Base-by-base conservation (phyloP, 2,329 filamentous ascomycete genomes). In the Drechslera avenae region DNA sequence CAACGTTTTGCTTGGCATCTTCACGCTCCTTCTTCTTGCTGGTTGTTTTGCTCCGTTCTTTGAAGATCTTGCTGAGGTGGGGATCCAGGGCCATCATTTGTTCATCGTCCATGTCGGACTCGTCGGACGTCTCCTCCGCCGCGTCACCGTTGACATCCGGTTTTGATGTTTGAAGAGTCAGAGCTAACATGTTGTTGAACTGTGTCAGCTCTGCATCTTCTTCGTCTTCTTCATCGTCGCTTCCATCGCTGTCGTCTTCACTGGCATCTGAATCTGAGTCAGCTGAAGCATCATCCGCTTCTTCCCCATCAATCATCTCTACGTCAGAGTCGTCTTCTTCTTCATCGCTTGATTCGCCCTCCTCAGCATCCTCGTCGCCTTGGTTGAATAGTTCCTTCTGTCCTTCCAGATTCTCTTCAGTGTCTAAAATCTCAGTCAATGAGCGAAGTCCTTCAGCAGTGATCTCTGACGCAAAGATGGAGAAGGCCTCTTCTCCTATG, bases 31-130 rank as follows among this genome's bases (percentile, higher is more conserved):
- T 89, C 76, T 92, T 94, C 68, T 88, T 87, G 70, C 82, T 86
- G 1, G 66, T 68, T 2, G 57, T 60, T 71, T 90, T 87, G 59
- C 83, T 84, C 40, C 87, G 86, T 59, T 92, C 86, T 59, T 86
- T 86, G 80, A 97, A 95, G 55, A 97, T 90, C 57, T 90, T 89
- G 42, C 86, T 85, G 3, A 99, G 84, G 67, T 93, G 88, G 9
- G 83, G 83, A 65, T 97, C 93, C 13, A 97, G 79, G 3, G 86
- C 86, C 76, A 96, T 86, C 94, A 97, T 97, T 69, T 96, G 88
- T 14, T 93, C 91, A 75, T 97, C 93, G 54, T 91, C 88, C 91
- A 99, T 96, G 73, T 96, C 90, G 19, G 83, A 83, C 17, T 79
- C 76, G 52, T 88, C 88, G 10, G 79, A 80, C 8, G 82, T 82